These are phyloP conservation scores for Leccinellum albellum DNA, from an alignment of 768 basidiomycete genomes.

Conservation along the genomic window DNA sequence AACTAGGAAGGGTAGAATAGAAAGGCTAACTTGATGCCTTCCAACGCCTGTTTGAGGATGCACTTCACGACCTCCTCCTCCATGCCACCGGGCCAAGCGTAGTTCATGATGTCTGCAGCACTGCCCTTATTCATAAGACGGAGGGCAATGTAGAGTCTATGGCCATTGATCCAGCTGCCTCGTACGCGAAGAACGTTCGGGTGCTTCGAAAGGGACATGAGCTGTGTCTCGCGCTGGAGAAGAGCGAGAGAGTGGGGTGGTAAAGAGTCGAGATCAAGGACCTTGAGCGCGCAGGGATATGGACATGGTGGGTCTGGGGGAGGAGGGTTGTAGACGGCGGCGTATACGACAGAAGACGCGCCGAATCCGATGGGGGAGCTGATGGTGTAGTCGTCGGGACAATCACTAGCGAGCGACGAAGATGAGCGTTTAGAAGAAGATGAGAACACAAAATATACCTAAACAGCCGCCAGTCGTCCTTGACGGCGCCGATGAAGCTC, in stretches of 20 bases:
- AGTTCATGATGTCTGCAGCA: slow-evolving; percentile 79
- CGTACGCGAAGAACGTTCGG: slow-evolving; percentile 92
- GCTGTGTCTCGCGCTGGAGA: slow-evolving; percentile 78
- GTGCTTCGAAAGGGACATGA: slow-evolving; percentile 91
- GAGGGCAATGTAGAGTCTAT: slow-evolving; percentile 80
- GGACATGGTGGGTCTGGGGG: slow-evolving; percentile 33
- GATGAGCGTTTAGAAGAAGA: background rate
- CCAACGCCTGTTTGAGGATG: slow-evolving; percentile 78
- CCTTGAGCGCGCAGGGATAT: slow-evolving; percentile 78
- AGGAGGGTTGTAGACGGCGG: slow-evolving; percentile 59
- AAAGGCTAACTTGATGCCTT: slow-evolving; percentile 76
- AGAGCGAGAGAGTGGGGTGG: slow-evolving; percentile 67
- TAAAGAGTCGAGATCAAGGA: slow-evolving; percentile 80
- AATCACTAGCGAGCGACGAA: slow-evolving; percentile 45
- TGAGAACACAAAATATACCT: slow-evolving; percentile 43
- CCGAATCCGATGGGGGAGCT: slow-evolving; percentile 85
- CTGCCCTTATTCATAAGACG: slow-evolving; percentile 89
- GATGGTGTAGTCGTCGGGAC: slow-evolving; percentile 66
- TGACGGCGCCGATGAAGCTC: slow-evolving; percentile 73
- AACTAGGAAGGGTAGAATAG: background rate
- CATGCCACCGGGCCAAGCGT: slow-evolving; percentile 85
- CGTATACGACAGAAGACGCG: slow-evolving; percentile 87
- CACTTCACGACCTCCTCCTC: slow-evolving; percentile 86
- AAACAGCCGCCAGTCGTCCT: slow-evolving; percentile 80
- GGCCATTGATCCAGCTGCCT: slow-evolving; percentile 83